Base-by-base conservation (phyloP, 331 rosid species). In the Saraca asoca region DNA sequence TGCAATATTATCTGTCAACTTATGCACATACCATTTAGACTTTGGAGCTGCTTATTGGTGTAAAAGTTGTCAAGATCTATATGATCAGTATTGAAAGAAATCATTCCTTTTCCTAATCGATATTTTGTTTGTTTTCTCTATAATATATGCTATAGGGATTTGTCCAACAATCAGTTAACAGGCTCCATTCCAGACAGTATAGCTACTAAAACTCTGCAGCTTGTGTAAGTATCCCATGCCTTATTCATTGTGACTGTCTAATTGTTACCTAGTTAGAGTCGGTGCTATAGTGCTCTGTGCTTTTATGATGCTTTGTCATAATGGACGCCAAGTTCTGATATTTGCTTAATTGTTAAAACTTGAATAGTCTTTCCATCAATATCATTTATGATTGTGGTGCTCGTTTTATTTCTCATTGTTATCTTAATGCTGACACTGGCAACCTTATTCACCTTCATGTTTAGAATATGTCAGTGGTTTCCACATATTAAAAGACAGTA, bases 171-270 rank as follows among this genome's bases (percentile, higher is more conserved):
- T 81, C 91, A 80, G 68, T 75, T 90, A 53, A 71, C 89, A 5
- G 98, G 97, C 45, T 60, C 97, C 54, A 94, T 94, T 66, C 97
- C 97, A n/a, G 89, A 85, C 62, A 83, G 90, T 76, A 63, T 94
- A 73, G 66, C 83, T 13, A 78, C 90, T 75, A 85, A 90, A 69
- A 78, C 81, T 70, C 79, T 94, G 77, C 91, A 79, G 66, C 98
- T 94, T 53, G 85, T 86, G 98, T 93, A 82, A 87, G 98, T 85
- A 72, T 48, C 12, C 31, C 16, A 68, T 66, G 67, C 45, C 41
- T 18, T 65, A 11, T 69, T 44, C 65, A 29, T 72, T 49, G 7
- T 56, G 17, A 48, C 8, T 15, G 58, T 43, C 34, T 51, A 42
- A 31, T 43, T 44, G 15, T 51, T 67, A 33, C 34, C 8, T 16